Evolutionary conservation across 2,329 filamentous ascomycete genomes (phyloP).

Genomic region (Fusarium mangiferae): DNA sequence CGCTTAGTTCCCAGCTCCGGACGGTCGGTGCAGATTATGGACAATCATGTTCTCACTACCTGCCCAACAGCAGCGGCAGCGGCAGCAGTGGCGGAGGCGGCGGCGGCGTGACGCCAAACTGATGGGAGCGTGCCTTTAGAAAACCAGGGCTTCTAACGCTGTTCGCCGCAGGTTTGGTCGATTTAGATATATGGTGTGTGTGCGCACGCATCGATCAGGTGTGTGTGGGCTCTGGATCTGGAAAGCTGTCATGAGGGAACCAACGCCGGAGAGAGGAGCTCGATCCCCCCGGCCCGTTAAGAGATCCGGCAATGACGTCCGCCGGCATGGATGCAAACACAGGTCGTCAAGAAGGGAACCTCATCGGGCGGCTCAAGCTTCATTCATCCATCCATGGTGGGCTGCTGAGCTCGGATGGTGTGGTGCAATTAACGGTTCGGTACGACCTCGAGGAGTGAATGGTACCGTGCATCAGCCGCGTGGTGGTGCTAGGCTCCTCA

Average conservation of each 20-base stretch:
- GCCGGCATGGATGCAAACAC: slow-evolving; percentile 23
- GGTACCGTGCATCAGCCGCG: slow-evolving; percentile 29
- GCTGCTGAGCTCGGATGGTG: slow-evolving; percentile 27
- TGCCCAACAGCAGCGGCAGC: neutral
- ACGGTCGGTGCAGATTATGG: slow-evolving; percentile 20
- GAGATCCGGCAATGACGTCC: slow-evolving; percentile 37
- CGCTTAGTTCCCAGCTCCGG: slow-evolving; percentile 14
- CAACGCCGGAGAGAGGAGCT: slow-evolving; percentile 25
- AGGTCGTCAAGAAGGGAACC: slow-evolving; percentile 18
- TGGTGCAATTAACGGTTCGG: slow-evolving; percentile 24
- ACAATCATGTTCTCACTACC: slow-evolving; percentile 15
- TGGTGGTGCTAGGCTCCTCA: slow-evolving; percentile 37
- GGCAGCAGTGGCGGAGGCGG: neutral
- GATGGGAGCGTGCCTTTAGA: slow-evolving; percentile 15
- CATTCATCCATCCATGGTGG: slow-evolving; percentile 2
- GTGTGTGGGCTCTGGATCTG: slow-evolving; percentile 38
- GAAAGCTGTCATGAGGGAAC: slow-evolving; percentile 39
- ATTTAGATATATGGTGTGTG: slow-evolving; percentile 31
- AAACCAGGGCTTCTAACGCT: slow-evolving; percentile 16
- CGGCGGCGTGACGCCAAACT: slow-evolving; percentile 19
- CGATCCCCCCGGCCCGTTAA: slow-evolving; percentile 32
- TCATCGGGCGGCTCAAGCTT: slow-evolving; percentile 10
- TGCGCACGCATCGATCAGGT: slow-evolving; percentile 35
- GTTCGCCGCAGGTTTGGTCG: slow-evolving; percentile 21
- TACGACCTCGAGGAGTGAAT: slow-evolving; percentile 8